Evolutionary conservation across 352 stramenopile species (phyloP).

Genomic region (Phytophthora ramorum): DNA sequence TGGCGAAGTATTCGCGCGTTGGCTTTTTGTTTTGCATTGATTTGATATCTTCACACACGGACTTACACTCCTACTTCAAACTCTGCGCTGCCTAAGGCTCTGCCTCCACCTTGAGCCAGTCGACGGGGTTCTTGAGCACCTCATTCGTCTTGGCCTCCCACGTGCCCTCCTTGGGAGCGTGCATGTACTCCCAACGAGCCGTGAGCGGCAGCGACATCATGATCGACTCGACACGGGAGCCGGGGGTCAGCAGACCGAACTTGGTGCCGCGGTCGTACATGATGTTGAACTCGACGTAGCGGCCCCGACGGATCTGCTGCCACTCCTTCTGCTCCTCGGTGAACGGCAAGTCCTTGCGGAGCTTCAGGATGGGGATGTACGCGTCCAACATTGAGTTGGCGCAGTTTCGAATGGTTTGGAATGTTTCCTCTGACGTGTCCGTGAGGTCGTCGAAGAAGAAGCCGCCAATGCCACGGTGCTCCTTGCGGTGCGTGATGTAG

Average conservation of each 20-base stretch:
- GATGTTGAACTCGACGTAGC: conserved; percentile 99
- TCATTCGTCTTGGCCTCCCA: conserved; percentile 95
- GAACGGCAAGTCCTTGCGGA: conserved; percentile 96
- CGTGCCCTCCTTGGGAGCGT: conserved; percentile 73
- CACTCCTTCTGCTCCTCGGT: conserved; percentile 97
- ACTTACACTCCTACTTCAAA: conserved; percentile 33
- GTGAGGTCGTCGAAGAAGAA: conserved; percentile 99
- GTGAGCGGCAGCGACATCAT: conserved; percentile 98
- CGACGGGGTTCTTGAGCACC: conserved; percentile 93
- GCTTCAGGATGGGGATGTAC: conserved; percentile 96
- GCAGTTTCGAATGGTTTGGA: conserved; percentile 80
- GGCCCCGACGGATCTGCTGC: conserved; percentile 96
- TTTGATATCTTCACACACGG: conserved; percentile 30
- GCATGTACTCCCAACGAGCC: conserved; percentile 97
- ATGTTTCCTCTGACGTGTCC: conserved; percentile 91
- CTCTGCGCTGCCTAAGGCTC: conserved; percentile 4
- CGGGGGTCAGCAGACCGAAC: conserved; percentile 97
- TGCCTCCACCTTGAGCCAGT: conserved; percentile 90
- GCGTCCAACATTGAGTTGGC: conserved; percentile 89
- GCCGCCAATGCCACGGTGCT: conserved; percentile 95
- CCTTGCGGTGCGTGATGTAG: conserved; percentile 95
- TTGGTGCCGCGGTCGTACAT: conserved; percentile 99
- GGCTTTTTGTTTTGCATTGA: conserved; percentile 6
- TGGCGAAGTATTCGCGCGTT: neutral
- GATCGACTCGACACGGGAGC: conserved; percentile 98